These are phyloP conservation scores for Discostella stelligeroides DNA, from an alignment of 108 stramenopile genomes.

Conservation along the genomic window DNA sequence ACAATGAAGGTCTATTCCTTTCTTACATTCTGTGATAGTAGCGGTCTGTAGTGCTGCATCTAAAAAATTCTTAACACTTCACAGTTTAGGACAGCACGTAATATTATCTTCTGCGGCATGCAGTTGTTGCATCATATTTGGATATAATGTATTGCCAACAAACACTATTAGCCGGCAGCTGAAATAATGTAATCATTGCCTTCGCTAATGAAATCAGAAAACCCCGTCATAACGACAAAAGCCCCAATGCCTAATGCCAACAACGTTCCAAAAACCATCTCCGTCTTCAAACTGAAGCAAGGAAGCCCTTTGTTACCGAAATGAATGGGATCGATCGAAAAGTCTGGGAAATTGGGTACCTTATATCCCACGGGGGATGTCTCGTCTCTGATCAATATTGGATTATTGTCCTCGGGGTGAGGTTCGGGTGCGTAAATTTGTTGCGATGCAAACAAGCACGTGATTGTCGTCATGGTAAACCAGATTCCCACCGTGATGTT, in stretches of 20 bases:
- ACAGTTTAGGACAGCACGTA: too few species aligned
- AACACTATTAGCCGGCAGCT: background rate
- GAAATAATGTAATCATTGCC: conserved; percentile 11
- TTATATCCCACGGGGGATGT: conserved; percentile 59
- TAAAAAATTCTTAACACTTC: too few species aligned
- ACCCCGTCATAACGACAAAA: conserved; percentile 37
- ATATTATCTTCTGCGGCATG: too few species aligned
- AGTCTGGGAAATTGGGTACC: conserved; percentile 73
- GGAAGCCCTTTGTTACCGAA: conserved; percentile 38
- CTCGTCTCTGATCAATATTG: conserved; percentile 60
- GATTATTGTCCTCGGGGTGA: conserved; percentile 57
- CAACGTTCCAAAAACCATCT: conserved; percentile 40
- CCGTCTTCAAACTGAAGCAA: conserved; percentile 25
- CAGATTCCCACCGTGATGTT: conserved; percentile 63
- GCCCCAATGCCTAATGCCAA: conserved; percentile 40
- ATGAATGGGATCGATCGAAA: conserved; percentile 53
- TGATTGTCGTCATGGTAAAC: conserved; percentile 57
- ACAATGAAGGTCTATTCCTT: too few species aligned
- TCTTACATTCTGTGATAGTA: too few species aligned
- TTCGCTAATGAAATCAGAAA: conserved; percentile 34
- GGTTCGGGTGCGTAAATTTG: conserved; percentile 32
- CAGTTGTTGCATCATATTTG: too few species aligned
- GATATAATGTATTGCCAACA: too few species aligned
- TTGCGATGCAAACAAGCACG: conserved; percentile 50
- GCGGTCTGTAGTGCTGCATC: too few species aligned